Evolutionary conservation across 192 early-diverging fungal genomes (phyloP), one percentile per base, ranked within the genome.

Genomic region (Backusella sp.): DNA sequence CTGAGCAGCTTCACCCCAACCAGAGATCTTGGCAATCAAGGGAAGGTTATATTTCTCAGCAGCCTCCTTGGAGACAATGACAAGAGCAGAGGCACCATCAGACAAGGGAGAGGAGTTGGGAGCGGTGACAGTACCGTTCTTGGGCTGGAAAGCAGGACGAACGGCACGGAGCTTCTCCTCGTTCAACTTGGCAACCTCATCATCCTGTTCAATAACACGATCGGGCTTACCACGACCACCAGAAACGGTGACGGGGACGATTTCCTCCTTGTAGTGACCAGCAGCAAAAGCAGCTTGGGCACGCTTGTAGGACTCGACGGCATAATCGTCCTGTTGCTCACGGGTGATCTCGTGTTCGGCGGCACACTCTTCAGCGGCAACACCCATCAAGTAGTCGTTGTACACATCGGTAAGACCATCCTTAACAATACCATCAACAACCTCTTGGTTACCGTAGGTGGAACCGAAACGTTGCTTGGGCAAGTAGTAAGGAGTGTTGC

Each of bases 81-180:
- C 87, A 17, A 95, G 75, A 7, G 94, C 94, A 23, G 92, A 86
- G 26, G 90, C 94, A 75, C 94, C 94, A 75, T 95, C 94, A 30
- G 91, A 92, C n/a, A 95, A 84, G 26, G 91, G 89, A n/a, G 93
- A 94, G 2, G 94, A 91, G 82, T 95, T 95, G 73, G 92, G 90
- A 9, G 97, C 96, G 53, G 97, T 99, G 49, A 99, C 96, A 4
- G 96, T 94, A 72, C 97, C 97, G 26, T 89, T 89, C 62, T 87
- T 90, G 68, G 91, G 76, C 66, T 91, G 86, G 88, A 99, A 99
- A 23, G 94, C 94, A 17, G 96, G 94, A 73, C 93, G 93, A 79
- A 98, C 89, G 66, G 92, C 88, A 76, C 94, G 90, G 44, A 99
- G 86, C 86, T 99, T 99, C 46, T 92, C 92, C 46, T 88, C 84